Evolutionary conservation across 257 asterid species (phyloP), one percentile per base, ranked within the genome.

Genomic region (Rehmannia glutinosa): DNA sequence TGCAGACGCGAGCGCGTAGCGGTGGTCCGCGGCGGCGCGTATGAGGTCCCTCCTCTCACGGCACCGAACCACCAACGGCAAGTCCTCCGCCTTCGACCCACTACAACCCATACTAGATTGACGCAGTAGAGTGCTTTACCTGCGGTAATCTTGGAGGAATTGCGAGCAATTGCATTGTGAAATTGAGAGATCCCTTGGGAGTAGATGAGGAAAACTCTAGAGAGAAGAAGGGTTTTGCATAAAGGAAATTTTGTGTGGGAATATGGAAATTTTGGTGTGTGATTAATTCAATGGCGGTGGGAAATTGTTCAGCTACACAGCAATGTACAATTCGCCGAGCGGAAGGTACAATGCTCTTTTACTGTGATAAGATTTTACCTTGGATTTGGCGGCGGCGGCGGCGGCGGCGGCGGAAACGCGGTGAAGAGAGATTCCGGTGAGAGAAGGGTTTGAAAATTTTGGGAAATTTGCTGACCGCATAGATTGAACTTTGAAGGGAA

Each of bases 1-100:
- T 5, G 97, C 96, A 28, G 96, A 87, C n/a, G 99, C 92, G 39
- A 94, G 86, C 3, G 95, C 92, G 78, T 83, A 94, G 65, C 97
- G 91, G 80, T 91, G 83, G 80, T 87, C 81, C 28, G 95, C 95
- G 75, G 97, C 97, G 56, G 85, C 84, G 76, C 85, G 91, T 8
- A 94, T 73, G 59, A 94, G 80, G 32, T 94, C 95, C 20, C 83
- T 76, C 66, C 99, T 65, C 86, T 88, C 88, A 7, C 91, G 87
- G 75, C 99, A 94, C 32, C 97, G 92, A 36, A 85, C 78, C 39
- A 94, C 96, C 70, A 90, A 59, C 49, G 90, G 95, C 71, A 86
- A 71, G 72, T 83, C 83, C 21, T 88, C 96, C 49, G 81, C 83
- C 76, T 91, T 91, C 17, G 99, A 94, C 69, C 70, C 95, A 41